Percentiles rank a stretch among this genome's conserved stretches.
These are phyloP conservation scores for Clathrus columnatus DNA, from an alignment of 768 basidiomycete species.

Conservation along the genomic window DNA sequence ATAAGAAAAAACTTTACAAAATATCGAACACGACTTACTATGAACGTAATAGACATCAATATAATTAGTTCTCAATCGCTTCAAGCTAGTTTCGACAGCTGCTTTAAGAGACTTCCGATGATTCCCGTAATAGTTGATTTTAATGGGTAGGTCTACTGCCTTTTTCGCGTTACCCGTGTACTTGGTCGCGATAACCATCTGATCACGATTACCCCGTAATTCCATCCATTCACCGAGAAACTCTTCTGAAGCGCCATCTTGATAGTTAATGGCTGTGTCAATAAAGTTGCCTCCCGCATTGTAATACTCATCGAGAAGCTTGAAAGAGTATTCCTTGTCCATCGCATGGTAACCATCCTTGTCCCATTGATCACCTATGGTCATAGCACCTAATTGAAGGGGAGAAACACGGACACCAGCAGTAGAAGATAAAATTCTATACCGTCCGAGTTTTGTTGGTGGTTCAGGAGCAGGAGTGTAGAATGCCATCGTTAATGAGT, in stretches of 20 bases:
- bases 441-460: slow-evolving; percentile 22
- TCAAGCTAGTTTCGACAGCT: slow-evolving; percentile 34
- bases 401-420: slow-evolving; percentile 43
- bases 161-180: slow-evolving; percentile 17
- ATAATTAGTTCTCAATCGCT: slow-evolving; percentile 37
- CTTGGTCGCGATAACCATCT: slow-evolving; percentile 42
- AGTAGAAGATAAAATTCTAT: slow-evolving; percentile 31
- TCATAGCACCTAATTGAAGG: slow-evolving; percentile 39
- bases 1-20: too few species aligned
- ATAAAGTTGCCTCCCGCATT: slow-evolving; percentile 42
- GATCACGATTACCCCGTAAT: slow-evolving; percentile 33
- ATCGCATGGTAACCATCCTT: slow-evolving; percentile 32
- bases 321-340: slow-evolving; percentile 33
- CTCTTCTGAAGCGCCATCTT: slow-evolving; percentile 47
- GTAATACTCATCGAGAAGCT: slow-evolving; percentile 38
- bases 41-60: slow-evolving; percentile 41
- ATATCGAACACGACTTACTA: too few species aligned
- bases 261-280: slow-evolving; percentile 41
- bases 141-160: slow-evolving; percentile 18
- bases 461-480: slow-evolving; percentile 15
- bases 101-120: slow-evolving; percentile 34
- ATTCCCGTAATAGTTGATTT: slow-evolving; percentile 40
- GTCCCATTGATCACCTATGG: slow-evolving; percentile 38
- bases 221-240: slow-evolving; percentile 47
- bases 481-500: background rate